Base-by-base conservation (phyloP, 2,329 filamentous ascomycete genomes). In the Cordyceps militaris region DNA sequence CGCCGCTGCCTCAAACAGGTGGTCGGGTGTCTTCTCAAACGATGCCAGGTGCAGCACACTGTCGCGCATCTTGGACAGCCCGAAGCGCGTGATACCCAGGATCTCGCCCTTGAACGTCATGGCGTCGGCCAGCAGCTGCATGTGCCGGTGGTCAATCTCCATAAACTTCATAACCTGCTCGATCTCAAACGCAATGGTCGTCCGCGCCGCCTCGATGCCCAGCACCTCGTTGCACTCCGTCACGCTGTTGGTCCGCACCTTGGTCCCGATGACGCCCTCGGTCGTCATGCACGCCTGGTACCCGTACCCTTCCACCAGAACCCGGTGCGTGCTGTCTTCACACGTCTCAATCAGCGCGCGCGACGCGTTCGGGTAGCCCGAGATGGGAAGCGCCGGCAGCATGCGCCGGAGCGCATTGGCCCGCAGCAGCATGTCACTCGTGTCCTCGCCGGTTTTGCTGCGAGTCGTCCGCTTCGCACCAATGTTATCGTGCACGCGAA, bases 31-130 rank as follows among this genome's bases (percentile, higher is more conserved):
- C 82, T 97, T 97, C 74, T 99, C 94, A 69, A 99, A 99, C 19
- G 88, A 93, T 0, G 94, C 94, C 13, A 99, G 81, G 72, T 99
- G 94, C 57, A 99, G 77, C 11, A 97, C 94, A 16, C 84, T 89
- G 71, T 99, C 94, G 53, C 94, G 82, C 88, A 96, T 97, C 79
- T 97, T 99, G 58, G 91, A 89, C 26, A 99, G 79, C 53, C 94
- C 94, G 71, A 97, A 97, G 32, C 94, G 87, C 2, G 94, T 99
- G 69, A 99, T 99, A 53, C 94, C 94, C 19, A 97, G 81, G 0
- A 99, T 89, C 65, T 97, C 93, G 52, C 94, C 94, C 76, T 97
- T 97, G 80, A 93, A 97, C 1, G 94, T 97, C 94, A 99, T 99
- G 56, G 97, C 92, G 67, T 99, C 94, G 11, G 94, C 93, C 1